Percentiles rank a stretch among this genome's conserved stretches.
Evolutionary conservation across 2,329 filamentous ascomycete species (phyloP).

Genomic region (Cadophora luteo-olivacea): DNA sequence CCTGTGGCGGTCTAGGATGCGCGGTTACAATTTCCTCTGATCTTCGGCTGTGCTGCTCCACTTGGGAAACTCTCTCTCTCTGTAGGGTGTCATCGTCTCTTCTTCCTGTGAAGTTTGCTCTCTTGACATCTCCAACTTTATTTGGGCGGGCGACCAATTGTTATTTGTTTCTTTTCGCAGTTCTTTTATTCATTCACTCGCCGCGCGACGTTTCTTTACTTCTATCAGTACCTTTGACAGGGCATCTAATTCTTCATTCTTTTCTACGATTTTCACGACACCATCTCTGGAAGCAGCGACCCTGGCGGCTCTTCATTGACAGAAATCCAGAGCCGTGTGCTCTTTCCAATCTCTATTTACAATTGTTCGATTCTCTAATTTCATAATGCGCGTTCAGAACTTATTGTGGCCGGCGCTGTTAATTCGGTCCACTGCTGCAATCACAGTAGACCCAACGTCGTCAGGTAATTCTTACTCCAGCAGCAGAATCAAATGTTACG

Average conservation of each 20-base stretch:
- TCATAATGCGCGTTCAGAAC: conserved; percentile 37
- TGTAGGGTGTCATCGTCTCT: conserved; percentile 22
- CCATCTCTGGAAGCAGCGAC: conserved; percentile 13
- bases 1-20: conserved; percentile 17
- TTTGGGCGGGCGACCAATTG: conserved; percentile 34
- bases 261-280: conserved; percentile 17
- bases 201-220: conserved; percentile 25
- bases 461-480: conserved; percentile 32
- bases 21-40: conserved; percentile 21
- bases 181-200: conserved; percentile 30
- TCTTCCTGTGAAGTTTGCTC: conserved; percentile 23
- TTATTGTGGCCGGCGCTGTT: conserved; percentile 36
- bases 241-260: conserved; percentile 28
- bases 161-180: conserved; percentile 22
- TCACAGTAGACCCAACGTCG: conserved; percentile 39
- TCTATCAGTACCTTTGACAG: conserved; percentile 40
- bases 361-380: conserved; percentile 15
- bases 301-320: conserved; percentile 20
- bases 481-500: not conserved
- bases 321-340: not conserved
- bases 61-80: conserved; percentile 16
- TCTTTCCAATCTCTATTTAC: conserved; percentile 12
- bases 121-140: conserved; percentile 27
- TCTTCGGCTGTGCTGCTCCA: conserved; percentile 5
- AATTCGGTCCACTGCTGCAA: conserved; percentile 28